phyloP scores from a whole-genome alignment of 371 early-diverging fungal species.

The Quaeritorhiza haematococci region DNA sequence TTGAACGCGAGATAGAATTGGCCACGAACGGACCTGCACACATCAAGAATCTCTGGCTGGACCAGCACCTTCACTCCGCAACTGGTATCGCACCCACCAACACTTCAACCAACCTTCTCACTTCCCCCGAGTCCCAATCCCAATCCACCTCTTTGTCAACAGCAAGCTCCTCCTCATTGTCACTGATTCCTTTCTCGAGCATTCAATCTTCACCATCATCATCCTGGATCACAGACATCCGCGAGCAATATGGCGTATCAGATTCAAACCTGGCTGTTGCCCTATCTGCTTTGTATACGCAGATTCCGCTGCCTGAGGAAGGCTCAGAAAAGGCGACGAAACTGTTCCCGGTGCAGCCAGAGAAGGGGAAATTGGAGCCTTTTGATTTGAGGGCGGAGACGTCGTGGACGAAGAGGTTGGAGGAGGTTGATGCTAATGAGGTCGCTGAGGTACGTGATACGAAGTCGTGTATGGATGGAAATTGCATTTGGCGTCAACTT shows the following conservation, averaged over 20 bases:
- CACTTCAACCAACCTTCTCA: not conserved
- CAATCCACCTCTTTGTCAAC: not conserved
- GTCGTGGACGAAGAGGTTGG: not conserved
- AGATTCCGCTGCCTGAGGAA: not conserved
- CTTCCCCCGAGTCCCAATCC: not conserved
- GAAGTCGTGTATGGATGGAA: too few species aligned
- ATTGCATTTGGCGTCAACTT: not conserved
- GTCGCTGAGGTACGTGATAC: not conserved
- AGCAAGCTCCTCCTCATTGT: not conserved
- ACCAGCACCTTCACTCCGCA: not conserved
- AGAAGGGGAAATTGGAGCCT: not conserved
- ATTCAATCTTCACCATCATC: too few species aligned
- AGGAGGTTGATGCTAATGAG: conserved; percentile 5
- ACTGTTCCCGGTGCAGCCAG: not conserved
- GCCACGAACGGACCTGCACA: not conserved
- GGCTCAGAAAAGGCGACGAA: too few species aligned
- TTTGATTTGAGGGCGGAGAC: too few species aligned
- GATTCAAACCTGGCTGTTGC: too few species aligned
- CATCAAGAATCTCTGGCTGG: not conserved
- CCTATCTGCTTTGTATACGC: not conserved
- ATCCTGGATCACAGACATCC: too few species aligned
- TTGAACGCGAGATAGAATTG: conserved; percentile 12
- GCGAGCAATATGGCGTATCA: too few species aligned
- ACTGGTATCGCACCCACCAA: not conserved
- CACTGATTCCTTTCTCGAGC: not conserved